Percentiles rank a stretch among this genome's conserved stretches.
These are phyloP conservation scores for Xerocomellus chrysenteron DNA, from an alignment of 768 basidiomycete species.

Conservation along the genomic window DNA sequence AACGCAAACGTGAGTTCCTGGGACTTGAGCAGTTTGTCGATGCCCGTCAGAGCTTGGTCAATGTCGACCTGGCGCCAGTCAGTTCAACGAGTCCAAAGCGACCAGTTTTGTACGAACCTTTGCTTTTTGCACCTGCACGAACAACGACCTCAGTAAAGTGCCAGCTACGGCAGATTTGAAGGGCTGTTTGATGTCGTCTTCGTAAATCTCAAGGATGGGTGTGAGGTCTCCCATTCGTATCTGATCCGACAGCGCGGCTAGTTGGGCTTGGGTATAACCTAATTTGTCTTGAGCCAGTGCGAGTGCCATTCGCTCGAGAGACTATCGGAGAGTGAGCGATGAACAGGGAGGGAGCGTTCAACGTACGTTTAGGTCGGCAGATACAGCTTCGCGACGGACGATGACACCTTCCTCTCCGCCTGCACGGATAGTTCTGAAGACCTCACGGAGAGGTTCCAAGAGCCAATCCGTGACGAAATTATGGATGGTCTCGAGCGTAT, in stretches of 20 bases:
- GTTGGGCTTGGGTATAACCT: slow-evolving; percentile 57
- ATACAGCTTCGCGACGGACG: slow-evolving; percentile 76
- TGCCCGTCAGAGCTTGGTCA: slow-evolving; percentile 84
- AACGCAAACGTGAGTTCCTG: slow-evolving; percentile 97
- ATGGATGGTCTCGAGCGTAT: slow-evolving; percentile 61
- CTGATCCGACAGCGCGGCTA: slow-evolving; percentile 62
- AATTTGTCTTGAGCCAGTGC: slow-evolving; percentile 82
- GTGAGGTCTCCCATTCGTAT: slow-evolving; percentile 83
- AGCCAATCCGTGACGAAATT: slow-evolving; percentile 85
- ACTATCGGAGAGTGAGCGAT: slow-evolving; percentile 44
- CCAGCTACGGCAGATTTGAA: slow-evolving; percentile 78
- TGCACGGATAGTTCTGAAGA: slow-evolving; percentile 78
- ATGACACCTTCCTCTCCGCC: slow-evolving; percentile 77
- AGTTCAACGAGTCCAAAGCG: neutral
- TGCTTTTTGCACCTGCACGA: slow-evolving; percentile 94
- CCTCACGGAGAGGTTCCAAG: slow-evolving; percentile 78
- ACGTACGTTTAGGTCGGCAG: slow-evolving; percentile 79
- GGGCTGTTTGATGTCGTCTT: slow-evolving; percentile 89
- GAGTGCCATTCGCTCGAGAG: slow-evolving; percentile 89
- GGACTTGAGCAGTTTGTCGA: slow-evolving; percentile 90
- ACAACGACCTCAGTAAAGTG: slow-evolving; percentile 75
- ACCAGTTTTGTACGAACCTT: slow-evolving; percentile 51
- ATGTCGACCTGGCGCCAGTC: slow-evolving; percentile 70
- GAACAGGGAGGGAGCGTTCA: neutral
- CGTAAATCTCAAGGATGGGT: slow-evolving; percentile 82